Base-by-base conservation (phyloP, 805 yeast genomes). In the Candida vartiovaarae region DNA sequence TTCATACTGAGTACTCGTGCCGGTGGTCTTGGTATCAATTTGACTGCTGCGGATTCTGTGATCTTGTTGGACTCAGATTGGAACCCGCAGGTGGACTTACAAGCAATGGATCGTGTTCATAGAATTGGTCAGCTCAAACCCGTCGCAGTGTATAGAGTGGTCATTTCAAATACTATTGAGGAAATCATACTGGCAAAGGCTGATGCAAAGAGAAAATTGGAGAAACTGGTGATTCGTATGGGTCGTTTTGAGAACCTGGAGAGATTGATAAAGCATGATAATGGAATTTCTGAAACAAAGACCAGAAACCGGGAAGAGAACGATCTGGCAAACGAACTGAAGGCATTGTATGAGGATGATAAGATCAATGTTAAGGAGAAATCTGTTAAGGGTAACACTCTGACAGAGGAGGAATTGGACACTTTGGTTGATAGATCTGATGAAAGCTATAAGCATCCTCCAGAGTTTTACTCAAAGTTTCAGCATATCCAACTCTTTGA, bases 81-180 rank as follows among this genome's bases (percentile, higher is more conserved):
- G 96, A 91, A 91, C 56, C 99, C 98, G 0, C 97, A 91, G 58
- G 95, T 88, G 49, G 98, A 91, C 63, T 67, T 89, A 40, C 99
- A 91, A 61, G 98, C 98, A 0, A 91, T 91, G 79, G 98, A 90
- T 55, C 72, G 99, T 43, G 95, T 85, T 9, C 98, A 91, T 60
- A 71, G 99, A 57, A 87, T 93, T 43, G 98, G 98, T 0, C 99
- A 91, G 61, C 72, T 68, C 1, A 78, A 75, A 43, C 96, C 96
- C 1, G 95, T 90, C 4, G 70, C 86, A 24, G 76, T 91, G 1
- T 87, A 82, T 59, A 72, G 98, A 48, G 71, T 93, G 25, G 81
- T 89, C 15, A 74, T 86, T 8, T 75, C 77, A 33, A 79, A 84
- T 52, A 86, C 96, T 1, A 76, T 90, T 28, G 99, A 91, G 63